These are phyloP conservation scores for Blakeslea trispora DNA, from an alignment of 371 early-diverging fungal species.

Conservation along the genomic window DNA sequence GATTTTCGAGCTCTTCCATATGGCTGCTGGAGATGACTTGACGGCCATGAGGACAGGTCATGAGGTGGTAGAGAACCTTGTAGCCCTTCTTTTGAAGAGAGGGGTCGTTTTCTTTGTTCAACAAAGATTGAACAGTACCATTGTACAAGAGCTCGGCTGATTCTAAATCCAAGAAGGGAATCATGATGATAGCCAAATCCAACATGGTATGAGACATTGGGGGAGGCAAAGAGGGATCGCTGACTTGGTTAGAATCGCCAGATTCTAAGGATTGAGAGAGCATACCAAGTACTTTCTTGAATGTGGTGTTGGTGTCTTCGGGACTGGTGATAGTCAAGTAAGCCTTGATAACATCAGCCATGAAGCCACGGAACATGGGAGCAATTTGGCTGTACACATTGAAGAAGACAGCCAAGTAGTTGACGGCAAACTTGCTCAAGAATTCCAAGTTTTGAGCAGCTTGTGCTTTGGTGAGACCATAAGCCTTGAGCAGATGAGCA, in stretches of 20 bases:
- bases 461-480: conserved; percentile 57
- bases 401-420: conserved; percentile 81
- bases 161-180: conserved; percentile 67
- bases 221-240: conserved; percentile 55
- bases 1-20: conserved; percentile 50
- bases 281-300: conserved; percentile 66
- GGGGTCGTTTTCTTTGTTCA: conserved; percentile 69
- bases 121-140: conserved; percentile 52
- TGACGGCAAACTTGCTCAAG: conserved; percentile 70
- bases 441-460: conserved; percentile 60
- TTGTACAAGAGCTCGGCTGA: conserved; percentile 59
- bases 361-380: conserved; percentile 67
- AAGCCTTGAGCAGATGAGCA: conserved; percentile 54
- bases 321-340: conserved; percentile 63
- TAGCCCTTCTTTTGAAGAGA: conserved; percentile 94
- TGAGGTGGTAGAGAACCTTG: conserved; percentile 76
- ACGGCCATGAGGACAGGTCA: conserved; percentile 50
- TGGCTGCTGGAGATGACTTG: conserved; percentile 39
- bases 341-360: conserved; percentile 72
- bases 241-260: conserved; percentile 17
- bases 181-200: conserved; percentile 75
- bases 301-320: conserved; percentile 59
- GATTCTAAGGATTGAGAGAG: conserved; percentile 64
- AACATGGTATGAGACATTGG: conserved; percentile 76
- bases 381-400: conserved; percentile 76